These are phyloP conservation scores for Flaveria linearis DNA, from an alignment of 129 eudicot species.

Conservation along the genomic window DNA sequence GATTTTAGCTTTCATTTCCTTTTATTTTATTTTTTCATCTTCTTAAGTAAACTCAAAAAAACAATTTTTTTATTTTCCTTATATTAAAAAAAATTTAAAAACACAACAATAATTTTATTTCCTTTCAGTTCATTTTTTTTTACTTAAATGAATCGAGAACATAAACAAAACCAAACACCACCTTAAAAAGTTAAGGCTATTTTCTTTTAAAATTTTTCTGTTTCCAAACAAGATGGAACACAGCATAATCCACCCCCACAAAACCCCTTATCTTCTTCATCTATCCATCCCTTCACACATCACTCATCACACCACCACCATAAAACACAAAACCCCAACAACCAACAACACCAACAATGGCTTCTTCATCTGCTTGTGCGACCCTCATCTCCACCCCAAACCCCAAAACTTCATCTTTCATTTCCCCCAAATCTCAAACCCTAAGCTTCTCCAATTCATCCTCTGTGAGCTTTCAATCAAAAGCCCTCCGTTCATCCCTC, in stretches of 20 bases:
- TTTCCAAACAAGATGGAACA: too few species aligned
- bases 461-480: conserved; percentile 43
- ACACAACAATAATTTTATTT: too few species aligned
- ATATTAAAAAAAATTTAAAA: too few species aligned
- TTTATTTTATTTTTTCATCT: too few species aligned
- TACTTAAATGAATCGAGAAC: too few species aligned
- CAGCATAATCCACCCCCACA: conserved; percentile 18
- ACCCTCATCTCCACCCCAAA: conserved; percentile 46
- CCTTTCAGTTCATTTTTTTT: too few species aligned
- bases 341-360: conserved; percentile 30
- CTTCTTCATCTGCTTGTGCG: conserved; percentile 52
- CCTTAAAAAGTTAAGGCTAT: too few species aligned
- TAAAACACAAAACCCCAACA: not conserved
- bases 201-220: too few species aligned
- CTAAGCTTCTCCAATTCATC: conserved; percentile 41
- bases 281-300: conserved; percentile 18
- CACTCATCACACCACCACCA: conserved; percentile 19
- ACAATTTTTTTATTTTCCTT: too few species aligned
- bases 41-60: too few species aligned
- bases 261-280: conserved; percentile 33
- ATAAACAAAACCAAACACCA: too few species aligned
- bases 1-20: too few species aligned
- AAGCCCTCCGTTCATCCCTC: conserved; percentile 43
- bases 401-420: conserved; percentile 44
- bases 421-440: conserved; percentile 47